These are phyloP conservation scores for Eucalyptus lansdowneana DNA, from an alignment of 345 rosid species.

Conservation along the genomic window DNA sequence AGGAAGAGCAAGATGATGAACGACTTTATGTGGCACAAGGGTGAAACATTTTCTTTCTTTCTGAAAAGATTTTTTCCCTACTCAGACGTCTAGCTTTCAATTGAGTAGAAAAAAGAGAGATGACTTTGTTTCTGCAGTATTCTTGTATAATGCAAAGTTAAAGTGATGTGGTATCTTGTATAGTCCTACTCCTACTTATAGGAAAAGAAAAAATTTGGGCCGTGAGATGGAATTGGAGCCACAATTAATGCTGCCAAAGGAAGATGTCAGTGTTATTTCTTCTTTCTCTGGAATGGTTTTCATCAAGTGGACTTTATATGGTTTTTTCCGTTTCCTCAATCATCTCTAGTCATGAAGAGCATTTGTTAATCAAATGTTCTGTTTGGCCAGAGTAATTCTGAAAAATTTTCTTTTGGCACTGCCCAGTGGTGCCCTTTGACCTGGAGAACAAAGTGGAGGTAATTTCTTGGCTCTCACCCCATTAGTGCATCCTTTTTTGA, in stretches of 20 bases:
- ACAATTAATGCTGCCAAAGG: background rate
- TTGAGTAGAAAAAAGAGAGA: background rate
- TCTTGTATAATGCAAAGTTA: background rate
- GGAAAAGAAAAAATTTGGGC: background rate
- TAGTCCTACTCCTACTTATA: background rate
- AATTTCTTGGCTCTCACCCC: background rate
- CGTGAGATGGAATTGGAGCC: background rate
- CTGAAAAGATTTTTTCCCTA: background rate
- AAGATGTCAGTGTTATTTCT: background rate
- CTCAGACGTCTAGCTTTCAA: background rate
- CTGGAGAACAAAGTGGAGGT: background rate
- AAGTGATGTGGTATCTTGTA: background rate
- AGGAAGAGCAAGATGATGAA: constrained; percentile 29
- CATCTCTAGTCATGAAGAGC: background rate
- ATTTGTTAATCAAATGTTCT: background rate
- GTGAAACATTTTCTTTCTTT: constrained; percentile 6
- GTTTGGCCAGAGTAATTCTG: background rate
- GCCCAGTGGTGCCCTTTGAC: background rate
- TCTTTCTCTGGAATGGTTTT: background rate
- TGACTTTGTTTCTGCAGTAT: background rate
- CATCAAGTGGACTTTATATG: background rate
- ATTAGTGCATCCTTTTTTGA: background rate
- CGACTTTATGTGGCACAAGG: constrained; percentile 27
- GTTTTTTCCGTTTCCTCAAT: background rate
- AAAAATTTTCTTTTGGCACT: background rate